phyloP scores from a whole-genome alignment of 192 early-diverging fungal genomes.

The Neocallimastix lanati region DNA sequence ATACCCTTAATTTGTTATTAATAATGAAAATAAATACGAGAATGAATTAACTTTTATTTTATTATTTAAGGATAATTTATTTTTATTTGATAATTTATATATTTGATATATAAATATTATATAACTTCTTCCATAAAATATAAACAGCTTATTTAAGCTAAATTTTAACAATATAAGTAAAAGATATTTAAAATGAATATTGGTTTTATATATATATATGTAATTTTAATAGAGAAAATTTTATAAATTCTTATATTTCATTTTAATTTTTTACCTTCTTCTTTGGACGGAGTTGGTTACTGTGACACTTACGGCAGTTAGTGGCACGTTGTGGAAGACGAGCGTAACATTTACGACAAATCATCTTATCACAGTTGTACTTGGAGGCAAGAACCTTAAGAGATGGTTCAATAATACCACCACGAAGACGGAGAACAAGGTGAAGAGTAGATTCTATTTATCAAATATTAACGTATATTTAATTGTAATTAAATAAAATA shows the following conservation, averaged over 20 bases:
- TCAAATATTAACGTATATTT: too few species aligned
- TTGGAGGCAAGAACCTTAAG: constrained; percentile 95
- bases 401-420: constrained; percentile 96
- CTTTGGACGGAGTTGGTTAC: constrained; percentile 72
- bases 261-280: background rate
- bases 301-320: constrained; percentile 99
- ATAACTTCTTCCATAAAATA: background rate
- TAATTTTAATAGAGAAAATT: too few species aligned
- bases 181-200: background rate
- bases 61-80: background rate
- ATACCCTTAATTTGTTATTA: too few species aligned
- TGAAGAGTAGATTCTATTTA: constrained; percentile 73
- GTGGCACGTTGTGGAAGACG: constrained; percentile 96
- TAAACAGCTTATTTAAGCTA: background rate
- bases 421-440: constrained; percentile 89
- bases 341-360: constrained; percentile 99
- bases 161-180: background rate
- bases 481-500: too few species aligned
- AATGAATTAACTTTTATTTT: background rate
- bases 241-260: too few species aligned
- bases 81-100: background rate
- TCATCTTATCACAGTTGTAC: constrained; percentile 99
- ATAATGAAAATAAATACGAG: too few species aligned
- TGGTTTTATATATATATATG: too few species aligned
- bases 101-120: background rate